Base-by-base conservation (phyloP, 371 early-diverging fungal species). In the Lichtheimia hyalospora region DNA sequence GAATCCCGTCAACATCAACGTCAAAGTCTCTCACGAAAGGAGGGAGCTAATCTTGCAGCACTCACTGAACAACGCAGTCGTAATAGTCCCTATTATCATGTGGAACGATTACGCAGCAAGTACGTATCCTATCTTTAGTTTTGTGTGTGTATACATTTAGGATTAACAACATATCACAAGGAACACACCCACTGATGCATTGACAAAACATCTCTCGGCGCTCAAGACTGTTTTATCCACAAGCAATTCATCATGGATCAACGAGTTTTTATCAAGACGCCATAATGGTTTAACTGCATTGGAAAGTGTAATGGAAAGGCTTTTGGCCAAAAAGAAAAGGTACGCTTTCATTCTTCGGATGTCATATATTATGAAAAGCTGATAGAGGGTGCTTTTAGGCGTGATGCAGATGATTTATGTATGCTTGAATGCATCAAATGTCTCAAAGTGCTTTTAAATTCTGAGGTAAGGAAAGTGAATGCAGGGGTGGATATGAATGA, bases 341-440 rank as follows among this genome's bases (percentile, higher is more conserved):
- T 79, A 69, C 54, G 44, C n/a, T 39, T n/a, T 50, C 42, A 16
- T 8, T 34, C 6, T 8, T 8, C 34, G 10, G 10, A 34, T 2
- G 10, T 2, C 10, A 34, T 34, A 8, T 34, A 27, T 27, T 3
- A 34, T 8, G 8, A 34, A 34, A 34, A 34, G 34, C 34, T 34
- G 34, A 34, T 8, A 8, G 10, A 8, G 2, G 20, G 6, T 14
- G 6, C n/a, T 48, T 12, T 23, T 51, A 34, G 50, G 34, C 34
- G 41, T 12, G 71, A 73, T 21, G 52, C 15, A 14, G 77, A 76
- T 40, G 71, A 66, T 44, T 52, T 48, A 15, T 75, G 74, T 27
- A 46, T 84, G 42, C 70, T 82, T 20, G 86, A 88, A 65, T 85
- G 83, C 52, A 73, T 86, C 2, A 78, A 83, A 18, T 88, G 88